Evolutionary conservation across 2,329 filamentous ascomycete genomes (phyloP).

Genomic region (Tolypocladium endophyticum): DNA sequence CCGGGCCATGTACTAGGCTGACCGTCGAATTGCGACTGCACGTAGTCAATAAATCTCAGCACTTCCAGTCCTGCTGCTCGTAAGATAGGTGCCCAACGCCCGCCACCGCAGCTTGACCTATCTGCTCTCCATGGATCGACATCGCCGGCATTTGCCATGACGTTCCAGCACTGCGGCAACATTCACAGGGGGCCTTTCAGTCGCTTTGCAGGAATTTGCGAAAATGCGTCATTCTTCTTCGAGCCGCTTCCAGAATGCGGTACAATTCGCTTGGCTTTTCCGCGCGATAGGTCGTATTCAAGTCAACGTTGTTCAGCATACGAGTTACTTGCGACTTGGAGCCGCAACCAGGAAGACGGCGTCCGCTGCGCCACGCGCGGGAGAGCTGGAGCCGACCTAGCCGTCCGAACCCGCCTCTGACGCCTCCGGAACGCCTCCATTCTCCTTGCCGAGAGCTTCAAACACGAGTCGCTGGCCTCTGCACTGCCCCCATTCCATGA

Average conservation of each 20-base stretch:
- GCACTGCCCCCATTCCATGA: not conserved
- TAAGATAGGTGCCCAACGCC: not conserved
- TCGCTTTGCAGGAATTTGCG: no score
- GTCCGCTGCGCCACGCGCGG: not conserved
- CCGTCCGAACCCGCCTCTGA: not conserved
- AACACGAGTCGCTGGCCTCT: not conserved
- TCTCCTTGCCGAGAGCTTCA: not conserved
- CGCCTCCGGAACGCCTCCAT: not conserved
- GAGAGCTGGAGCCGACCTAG: not conserved
- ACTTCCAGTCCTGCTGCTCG: not conserved
- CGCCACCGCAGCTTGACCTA: not conserved
- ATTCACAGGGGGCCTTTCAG: not conserved
- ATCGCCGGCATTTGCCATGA: not conserved
- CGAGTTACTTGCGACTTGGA: not conserved
- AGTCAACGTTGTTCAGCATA: no score
- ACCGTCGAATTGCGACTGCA: not conserved
- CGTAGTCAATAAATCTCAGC: not conserved
- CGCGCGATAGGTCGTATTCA: not conserved
- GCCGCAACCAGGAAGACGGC: not conserved
- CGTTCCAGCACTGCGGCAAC: not conserved
- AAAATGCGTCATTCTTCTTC: not conserved
- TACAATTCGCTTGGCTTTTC: slow-evolving; percentile 1
- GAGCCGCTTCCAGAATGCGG: not conserved
- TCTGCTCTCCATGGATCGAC: not conserved
- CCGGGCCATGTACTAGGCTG: not conserved